Evolutionary conservation across 2,329 filamentous ascomycete genomes (phyloP), one percentile per base, ranked within the genome.

Genomic region (Biscogniauxia sp.): DNA sequence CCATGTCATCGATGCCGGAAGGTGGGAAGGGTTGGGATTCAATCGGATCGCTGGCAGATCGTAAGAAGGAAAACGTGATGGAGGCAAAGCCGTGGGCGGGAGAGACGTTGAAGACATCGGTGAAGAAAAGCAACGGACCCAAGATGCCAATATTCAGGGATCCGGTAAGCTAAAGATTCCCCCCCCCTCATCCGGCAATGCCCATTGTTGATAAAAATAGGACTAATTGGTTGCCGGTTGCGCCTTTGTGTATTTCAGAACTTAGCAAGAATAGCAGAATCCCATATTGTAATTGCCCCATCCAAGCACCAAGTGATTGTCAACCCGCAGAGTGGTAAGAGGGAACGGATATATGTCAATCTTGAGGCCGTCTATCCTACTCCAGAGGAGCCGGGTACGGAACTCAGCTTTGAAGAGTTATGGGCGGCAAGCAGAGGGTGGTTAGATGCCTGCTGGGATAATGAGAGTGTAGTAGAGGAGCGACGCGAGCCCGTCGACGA

Each of bases 141-240:
- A 98, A 97, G 82, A 90, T 99, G 88, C 82, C 89, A 72, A 86
- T 99, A 53, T 99, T 97, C 82, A 94, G 91, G 82, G 95, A 99
- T 82, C 82, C 90, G 90, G 95, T 99, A 89, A 89, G 92, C 84
- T 74, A 59, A 69, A 65, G 60, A 69, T 64, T 66, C 69, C 58
- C 66, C 71, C 70, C 64, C 70, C 70, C 70, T 64, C 69, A 66
- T 70, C 71, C 75, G 71, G 75, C 74, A 76, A 74, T 77, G 78
- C 81, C 84, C 83, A 76, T 82, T 92, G 86, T 95, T 95, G 92
- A 95, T 93, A 83, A 88, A 84, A 82, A 85, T 86, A 97, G 93
- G 93, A 97, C 93, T 97, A 97, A 97, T 94, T 82, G 73, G 75
- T 32, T 86, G 71, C 75, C 72, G 68, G 65, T 70, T 68, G 70